Evolutionary conservation across 225 moss, liverwort and hornwort species (phyloP).

Genomic region (Rhytidiadelphus loreus): DNA sequence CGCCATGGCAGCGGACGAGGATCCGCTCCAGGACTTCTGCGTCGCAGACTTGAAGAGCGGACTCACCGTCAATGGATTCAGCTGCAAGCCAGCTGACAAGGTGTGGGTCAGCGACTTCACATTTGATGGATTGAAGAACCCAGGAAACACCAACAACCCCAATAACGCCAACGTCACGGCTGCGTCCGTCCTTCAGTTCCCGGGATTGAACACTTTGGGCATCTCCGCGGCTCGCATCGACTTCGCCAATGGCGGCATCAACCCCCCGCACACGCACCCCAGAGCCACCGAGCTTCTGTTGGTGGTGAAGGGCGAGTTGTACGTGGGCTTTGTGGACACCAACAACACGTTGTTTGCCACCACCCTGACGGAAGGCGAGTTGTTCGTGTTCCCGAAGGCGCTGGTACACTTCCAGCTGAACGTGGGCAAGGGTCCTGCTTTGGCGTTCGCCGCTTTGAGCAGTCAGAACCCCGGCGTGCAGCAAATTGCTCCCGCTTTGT

Average conservation of each 20-base stretch:
- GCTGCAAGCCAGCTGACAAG: background rate
- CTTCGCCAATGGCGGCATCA: background rate
- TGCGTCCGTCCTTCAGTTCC: background rate
- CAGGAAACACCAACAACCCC: background rate
- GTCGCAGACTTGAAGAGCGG: background rate
- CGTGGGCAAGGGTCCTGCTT: too few relatives aligned
- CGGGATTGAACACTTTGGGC: background rate
- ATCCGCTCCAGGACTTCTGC: background rate
- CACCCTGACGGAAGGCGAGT: too few relatives aligned
- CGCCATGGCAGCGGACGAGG: background rate
- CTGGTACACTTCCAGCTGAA: too few relatives aligned
- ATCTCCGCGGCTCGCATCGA: background rate
- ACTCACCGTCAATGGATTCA: background rate
- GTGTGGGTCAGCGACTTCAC: background rate
- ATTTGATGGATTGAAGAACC: background rate
- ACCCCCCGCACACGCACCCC: background rate
- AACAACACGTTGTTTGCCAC: too few relatives aligned
- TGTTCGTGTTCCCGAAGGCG: too few relatives aligned
- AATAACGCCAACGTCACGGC: background rate
- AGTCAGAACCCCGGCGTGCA: too few relatives aligned
- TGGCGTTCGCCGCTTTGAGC: too few relatives aligned
- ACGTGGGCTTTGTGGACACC: background rate
- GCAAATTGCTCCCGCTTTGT: background rate
- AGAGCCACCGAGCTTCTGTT: background rate
- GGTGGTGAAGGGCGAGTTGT: background rate